Evolutionary conservation across 805 yeast genomes (phyloP).

Genomic region (Kockiozyma suomiensis): DNA sequence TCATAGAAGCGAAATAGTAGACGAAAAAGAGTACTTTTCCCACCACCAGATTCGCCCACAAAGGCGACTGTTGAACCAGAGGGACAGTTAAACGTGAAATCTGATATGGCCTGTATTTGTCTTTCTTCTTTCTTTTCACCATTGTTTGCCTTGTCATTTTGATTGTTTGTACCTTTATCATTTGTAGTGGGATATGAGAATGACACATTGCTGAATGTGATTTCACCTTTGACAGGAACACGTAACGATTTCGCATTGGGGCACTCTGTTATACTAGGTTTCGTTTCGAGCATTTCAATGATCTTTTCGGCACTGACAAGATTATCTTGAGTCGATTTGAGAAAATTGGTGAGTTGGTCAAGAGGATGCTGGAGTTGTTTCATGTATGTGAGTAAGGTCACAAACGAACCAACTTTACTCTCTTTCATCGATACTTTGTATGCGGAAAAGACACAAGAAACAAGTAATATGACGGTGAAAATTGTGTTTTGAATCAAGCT

Average conservation of each 20-base stretch:
- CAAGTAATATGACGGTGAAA: slow-evolving; percentile 22
- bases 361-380: slow-evolving; percentile 32
- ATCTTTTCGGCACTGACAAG: slow-evolving; percentile 30
- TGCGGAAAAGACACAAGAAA: slow-evolving; percentile 26
- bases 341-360: slow-evolving; percentile 24
- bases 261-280: slow-evolving; percentile 23
- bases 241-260: slow-evolving; percentile 11
- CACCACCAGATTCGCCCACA: slow-evolving; percentile 96
- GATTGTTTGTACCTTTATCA: slow-evolving; percentile 40
- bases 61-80: slow-evolving; percentile 89
- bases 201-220: slow-evolving; percentile 62
- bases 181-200: slow-evolving; percentile 71
- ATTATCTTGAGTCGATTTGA: slow-evolving; percentile 26
- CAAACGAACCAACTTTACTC: slow-evolving; percentile 29
- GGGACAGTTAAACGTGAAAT: slow-evolving; percentile 59
- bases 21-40: slow-evolving; percentile 85
- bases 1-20: slow-evolving; percentile 82
- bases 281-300: slow-evolving; percentile 21
- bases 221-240: slow-evolving; percentile 34
- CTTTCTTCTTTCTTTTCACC: neutral
- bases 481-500: slow-evolving; percentile 25
- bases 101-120: slow-evolving; percentile 53
- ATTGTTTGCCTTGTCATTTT: no score
- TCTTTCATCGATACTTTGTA: slow-evolving; percentile 21
- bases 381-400: slow-evolving; percentile 29